Evolutionary conservation across 495 filamentous ascomycete species (phyloP).

Genomic region (Podospora bellae-mahoneyi): DNA sequence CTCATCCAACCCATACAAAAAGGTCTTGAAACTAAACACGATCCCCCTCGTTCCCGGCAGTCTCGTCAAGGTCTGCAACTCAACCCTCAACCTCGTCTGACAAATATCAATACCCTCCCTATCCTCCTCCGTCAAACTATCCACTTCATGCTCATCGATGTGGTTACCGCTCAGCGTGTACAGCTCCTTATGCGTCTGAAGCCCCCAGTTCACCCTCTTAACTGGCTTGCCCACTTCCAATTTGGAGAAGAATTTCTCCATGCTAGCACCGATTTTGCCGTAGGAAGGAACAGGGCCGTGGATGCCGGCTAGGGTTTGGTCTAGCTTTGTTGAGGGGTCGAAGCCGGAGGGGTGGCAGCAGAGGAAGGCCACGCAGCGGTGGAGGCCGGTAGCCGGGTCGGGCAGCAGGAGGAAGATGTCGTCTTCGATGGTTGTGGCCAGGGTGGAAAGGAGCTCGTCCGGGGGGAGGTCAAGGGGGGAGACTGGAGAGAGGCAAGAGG

Average conservation of each 20-base stretch:
- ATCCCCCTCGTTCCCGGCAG: conserved; percentile 63
- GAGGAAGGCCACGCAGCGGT: conserved; percentile 63
- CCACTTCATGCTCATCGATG: conserved; percentile 41
- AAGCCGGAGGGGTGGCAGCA: conserved; percentile 75
- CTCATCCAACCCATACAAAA: conserved; percentile 62
- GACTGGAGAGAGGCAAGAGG: conserved; percentile 43
- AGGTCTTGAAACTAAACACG: conserved; percentile 79
- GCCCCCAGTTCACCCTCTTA: conserved; percentile 60
- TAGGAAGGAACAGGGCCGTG: conserved; percentile 71
- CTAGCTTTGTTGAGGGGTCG: conserved; percentile 61
- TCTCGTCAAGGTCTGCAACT: conserved; percentile 74
- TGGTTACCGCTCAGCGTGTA: conserved; percentile 56
- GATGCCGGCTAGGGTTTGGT: conserved; percentile 59
- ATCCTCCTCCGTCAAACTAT: conserved; percentile 24
- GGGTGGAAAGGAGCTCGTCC: conserved; percentile 41
- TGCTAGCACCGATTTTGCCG: conserved; percentile 67
- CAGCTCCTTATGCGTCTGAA: conserved; percentile 55
- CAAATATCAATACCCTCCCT: conserved; percentile 51
- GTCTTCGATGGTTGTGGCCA: conserved; percentile 63
- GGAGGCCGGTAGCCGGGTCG: conserved; percentile 46
- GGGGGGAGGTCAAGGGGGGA: conserved; percentile 27
- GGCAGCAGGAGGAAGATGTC: conserved; percentile 70
- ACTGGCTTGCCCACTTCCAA: conserved; percentile 55
- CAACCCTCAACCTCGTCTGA: conserved; percentile 58
- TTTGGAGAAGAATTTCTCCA: conserved; percentile 71